phyloP scores from a whole-genome alignment of 2,329 filamentous ascomycete genomes.

The Pseudogymnoascus sp. region DNA sequence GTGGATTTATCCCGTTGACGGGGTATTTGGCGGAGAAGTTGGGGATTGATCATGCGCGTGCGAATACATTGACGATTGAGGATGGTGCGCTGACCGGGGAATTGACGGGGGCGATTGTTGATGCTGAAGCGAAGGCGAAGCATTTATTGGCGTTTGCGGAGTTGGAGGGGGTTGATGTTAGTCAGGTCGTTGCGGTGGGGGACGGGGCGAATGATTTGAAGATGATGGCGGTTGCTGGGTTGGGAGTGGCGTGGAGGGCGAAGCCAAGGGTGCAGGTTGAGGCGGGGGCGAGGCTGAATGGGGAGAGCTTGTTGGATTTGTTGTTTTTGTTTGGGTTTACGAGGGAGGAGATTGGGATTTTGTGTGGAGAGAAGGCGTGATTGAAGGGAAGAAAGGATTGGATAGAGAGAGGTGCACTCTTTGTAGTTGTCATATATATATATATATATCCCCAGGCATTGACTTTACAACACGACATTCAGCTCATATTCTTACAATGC shows the following conservation, averaged over 20 bases:
- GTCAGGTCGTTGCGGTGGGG: slow-evolving; percentile 65
- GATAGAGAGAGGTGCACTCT: background rate
- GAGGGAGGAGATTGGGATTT: slow-evolving; percentile 46
- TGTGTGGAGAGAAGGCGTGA: background rate
- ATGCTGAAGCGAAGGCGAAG: slow-evolving; percentile 65
- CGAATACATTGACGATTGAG: slow-evolving; percentile 71
- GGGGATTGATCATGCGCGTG: slow-evolving; percentile 78
- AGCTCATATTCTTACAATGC: no score
- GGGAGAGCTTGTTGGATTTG: slow-evolving; percentile 60
- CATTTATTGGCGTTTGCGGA: slow-evolving; percentile 62
- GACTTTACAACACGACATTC: no score
- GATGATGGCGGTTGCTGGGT: slow-evolving; percentile 67
- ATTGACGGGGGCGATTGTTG: slow-evolving; percentile 62
- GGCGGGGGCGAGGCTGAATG: slow-evolving; percentile 64
- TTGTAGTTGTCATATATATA: background rate
- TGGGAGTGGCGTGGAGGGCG: slow-evolving; percentile 77
- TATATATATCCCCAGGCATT: background rate
- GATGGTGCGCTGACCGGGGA: slow-evolving; percentile 60
- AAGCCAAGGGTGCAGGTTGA: slow-evolving; percentile 75
- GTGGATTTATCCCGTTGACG: slow-evolving; percentile 84
- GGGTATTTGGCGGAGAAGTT: slow-evolving; percentile 74
- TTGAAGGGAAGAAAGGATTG: background rate
- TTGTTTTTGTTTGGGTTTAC: slow-evolving; percentile 67
- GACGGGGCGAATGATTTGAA: slow-evolving; percentile 77
- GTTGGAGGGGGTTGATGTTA: slow-evolving; percentile 55